These are phyloP conservation scores for Jackrogersella minutella DNA, from an alignment of 495 filamentous ascomycete genomes.

Conservation along the genomic window DNA sequence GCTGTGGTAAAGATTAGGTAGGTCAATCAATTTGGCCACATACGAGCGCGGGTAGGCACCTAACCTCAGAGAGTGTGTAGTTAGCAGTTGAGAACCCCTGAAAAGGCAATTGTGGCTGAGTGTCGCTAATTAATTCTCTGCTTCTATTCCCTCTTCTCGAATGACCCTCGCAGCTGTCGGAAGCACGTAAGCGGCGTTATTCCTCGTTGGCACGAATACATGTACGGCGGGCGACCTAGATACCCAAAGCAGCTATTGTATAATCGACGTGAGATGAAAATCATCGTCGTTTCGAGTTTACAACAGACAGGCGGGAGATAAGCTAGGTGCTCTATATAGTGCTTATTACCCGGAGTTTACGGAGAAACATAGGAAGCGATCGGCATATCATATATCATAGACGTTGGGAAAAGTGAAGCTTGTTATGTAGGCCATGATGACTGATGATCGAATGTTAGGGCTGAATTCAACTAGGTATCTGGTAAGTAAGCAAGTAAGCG, in stretches of 20 bases:
- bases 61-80: neutral
- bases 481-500: neutral
- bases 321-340: neutral
- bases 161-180: conserved; percentile 12
- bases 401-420: neutral
- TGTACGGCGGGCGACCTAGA: neutral
- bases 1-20: neutral
- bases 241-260: neutral
- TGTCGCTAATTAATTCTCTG: neutral
- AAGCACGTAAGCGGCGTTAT: conserved; percentile 15
- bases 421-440: neutral
- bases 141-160: conserved; percentile 15
- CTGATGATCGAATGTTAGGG: neutral
- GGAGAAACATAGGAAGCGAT: neutral
- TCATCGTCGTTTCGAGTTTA: neutral
- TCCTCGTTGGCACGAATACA: neutral
- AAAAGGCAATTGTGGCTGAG: conserved; percentile 18
- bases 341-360: neutral
- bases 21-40: neutral
- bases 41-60: conserved; percentile 9
- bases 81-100: neutral
- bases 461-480: neutral
- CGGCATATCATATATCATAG: neutral
- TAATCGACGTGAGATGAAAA: too few relatives aligned
- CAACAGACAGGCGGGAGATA: neutral